phyloP scores from a whole-genome alignment of 1,284 basidiomycete species.

The Exsudoporus floridanus region DNA sequence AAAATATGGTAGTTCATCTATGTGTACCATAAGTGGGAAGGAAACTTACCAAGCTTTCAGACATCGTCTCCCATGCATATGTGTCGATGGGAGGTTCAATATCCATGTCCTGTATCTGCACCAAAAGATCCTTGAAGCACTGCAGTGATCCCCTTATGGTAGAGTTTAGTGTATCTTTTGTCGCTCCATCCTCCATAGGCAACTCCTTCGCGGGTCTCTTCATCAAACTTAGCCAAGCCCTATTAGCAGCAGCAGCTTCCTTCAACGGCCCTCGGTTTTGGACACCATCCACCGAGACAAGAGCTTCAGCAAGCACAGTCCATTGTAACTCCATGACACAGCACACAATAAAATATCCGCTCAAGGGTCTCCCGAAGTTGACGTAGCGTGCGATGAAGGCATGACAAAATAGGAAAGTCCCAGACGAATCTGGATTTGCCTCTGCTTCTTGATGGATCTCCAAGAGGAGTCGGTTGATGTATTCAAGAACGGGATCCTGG shows the following conservation, averaged over 20 bases:
- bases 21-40: neutral
- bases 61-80: conserved; percentile 87
- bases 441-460: conserved; percentile 59
- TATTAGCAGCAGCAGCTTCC: conserved; percentile 79
- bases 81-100: conserved; percentile 73
- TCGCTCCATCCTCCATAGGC: conserved; percentile 35
- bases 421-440: conserved; percentile 24
- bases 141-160: conserved; percentile 64
- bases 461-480: conserved; percentile 64
- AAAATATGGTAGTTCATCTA: neutral
- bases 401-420: conserved; percentile 55
- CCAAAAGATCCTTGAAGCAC: conserved; percentile 70
- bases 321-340: conserved; percentile 83
- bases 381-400: conserved; percentile 79
- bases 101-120: conserved; percentile 79
- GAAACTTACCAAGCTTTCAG: conserved; percentile 66
- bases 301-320: conserved; percentile 77
- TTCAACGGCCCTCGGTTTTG: conserved; percentile 41
- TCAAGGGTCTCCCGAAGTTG: conserved; percentile 71
- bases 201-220: conserved; percentile 47
- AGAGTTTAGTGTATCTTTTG: conserved; percentile 44
- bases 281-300: conserved; percentile 40
- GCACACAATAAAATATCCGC: conserved; percentile 85
- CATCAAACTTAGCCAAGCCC: conserved; percentile 73
- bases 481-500: conserved; percentile 59